phyloP scores from a whole-genome alignment of 768 basidiomycete genomes.

The Mycena crocata region DNA sequence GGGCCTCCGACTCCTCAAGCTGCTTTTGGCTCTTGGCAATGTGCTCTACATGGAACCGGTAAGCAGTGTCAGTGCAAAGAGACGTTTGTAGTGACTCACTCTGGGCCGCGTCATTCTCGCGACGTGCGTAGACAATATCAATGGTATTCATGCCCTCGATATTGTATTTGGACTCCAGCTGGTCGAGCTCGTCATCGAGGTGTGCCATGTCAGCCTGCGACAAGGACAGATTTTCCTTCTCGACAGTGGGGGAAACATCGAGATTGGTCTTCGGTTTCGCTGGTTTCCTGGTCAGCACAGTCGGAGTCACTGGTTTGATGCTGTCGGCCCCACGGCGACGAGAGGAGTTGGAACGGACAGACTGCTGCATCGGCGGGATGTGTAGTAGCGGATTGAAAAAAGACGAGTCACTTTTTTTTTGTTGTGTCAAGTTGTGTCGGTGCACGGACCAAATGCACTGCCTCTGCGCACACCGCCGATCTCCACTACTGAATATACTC shows the following conservation, averaged over 20 bases:
- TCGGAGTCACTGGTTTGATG: too few species aligned
- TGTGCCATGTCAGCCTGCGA: background rate
- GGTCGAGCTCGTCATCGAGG: background rate
- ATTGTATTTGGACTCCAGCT: background rate
- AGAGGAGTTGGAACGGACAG: too few species aligned
- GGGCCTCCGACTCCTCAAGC: background rate
- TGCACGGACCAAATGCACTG: slow-evolving; percentile 2
- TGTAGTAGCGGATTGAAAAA: too few species aligned
- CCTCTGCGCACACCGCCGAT: background rate
- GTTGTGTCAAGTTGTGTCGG: background rate
- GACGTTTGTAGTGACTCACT: background rate
- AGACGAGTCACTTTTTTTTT: background rate
- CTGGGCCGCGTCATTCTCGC: background rate
- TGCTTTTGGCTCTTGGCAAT: background rate
- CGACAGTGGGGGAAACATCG: background rate
- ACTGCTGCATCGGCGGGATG: too few species aligned
- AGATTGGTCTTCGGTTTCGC: too few species aligned
- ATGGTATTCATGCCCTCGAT: background rate
- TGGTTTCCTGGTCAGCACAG: too few species aligned
- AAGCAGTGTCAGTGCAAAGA: background rate
- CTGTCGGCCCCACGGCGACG: too few species aligned
- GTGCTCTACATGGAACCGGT: background rate
- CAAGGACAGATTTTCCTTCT: background rate
- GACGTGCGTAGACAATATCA: slow-evolving; percentile 1
- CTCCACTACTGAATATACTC: too few species aligned